Percentiles rank a stretch among this genome's conserved stretches.
These are phyloP conservation scores for Candida parachauliodes DNA, from an alignment of 805 yeast species.

Conservation along the genomic window DNA sequence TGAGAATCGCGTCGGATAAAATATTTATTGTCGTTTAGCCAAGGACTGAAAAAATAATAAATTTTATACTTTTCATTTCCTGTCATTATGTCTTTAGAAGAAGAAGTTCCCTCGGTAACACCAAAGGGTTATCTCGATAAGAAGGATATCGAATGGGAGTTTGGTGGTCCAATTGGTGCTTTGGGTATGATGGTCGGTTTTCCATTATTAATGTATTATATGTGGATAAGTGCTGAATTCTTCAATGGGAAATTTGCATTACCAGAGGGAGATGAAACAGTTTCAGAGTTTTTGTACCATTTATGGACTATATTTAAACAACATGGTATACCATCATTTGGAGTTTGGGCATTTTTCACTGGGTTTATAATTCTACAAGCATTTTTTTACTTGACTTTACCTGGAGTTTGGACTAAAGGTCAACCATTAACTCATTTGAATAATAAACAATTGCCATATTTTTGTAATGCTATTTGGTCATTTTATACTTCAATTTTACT, in stretches of 20 bases:
- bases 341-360: slow-evolving; percentile 69
- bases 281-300: slow-evolving; percentile 45
- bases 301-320: slow-evolving; percentile 44
- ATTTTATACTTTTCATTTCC: not conserved
- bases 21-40: too few species aligned
- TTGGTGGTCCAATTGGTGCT: slow-evolving; percentile 92
- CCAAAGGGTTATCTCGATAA: slow-evolving; percentile 28
- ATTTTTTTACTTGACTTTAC: slow-evolving; percentile 73
- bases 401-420: slow-evolving; percentile 94
- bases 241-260: slow-evolving; percentile 70
- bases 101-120: not conserved
- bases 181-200: slow-evolving; percentile 88
- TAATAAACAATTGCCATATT: slow-evolving; percentile 81
- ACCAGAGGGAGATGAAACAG: slow-evolving; percentile 58
- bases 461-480: slow-evolving; percentile 86
- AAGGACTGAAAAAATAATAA: too few species aligned
- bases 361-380: slow-evolving; percentile 68
- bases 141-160: slow-evolving; percentile 73
- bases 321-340: slow-evolving; percentile 47
- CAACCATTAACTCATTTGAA: slow-evolving; percentile 83
- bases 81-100: not conserved
- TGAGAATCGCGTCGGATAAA: too few species aligned
- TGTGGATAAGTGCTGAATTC: slow-evolving; percentile 89
- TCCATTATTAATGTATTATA: slow-evolving; percentile 91
- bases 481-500: slow-evolving; percentile 66